These are phyloP conservation scores for Aegle marmelos DNA, from an alignment of 345 rosid species.

Conservation along the genomic window DNA sequence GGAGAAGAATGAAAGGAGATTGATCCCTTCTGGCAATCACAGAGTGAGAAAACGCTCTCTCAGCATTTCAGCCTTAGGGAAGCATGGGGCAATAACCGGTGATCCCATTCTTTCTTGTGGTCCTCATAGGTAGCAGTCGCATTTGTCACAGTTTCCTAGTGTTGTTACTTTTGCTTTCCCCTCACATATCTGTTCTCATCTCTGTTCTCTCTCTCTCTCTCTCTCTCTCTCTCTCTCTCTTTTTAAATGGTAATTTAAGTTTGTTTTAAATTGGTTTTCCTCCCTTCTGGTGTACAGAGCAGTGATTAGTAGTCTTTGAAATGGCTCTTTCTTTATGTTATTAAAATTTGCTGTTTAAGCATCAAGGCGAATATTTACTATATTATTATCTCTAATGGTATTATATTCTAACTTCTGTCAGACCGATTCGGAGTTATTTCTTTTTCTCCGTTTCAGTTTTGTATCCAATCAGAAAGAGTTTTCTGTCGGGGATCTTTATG, in stretches of 20 bases:
- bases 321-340: background rate
- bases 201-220: background rate
- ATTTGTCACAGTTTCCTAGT: background rate
- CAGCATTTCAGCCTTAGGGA: constrained; percentile 71
- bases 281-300: background rate
- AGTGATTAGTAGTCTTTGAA: background rate
- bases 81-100: constrained; percentile 38
- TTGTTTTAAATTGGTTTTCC: background rate
- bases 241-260: background rate
- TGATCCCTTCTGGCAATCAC: constrained; percentile 29
- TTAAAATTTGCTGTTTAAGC: no score
- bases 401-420: no score
- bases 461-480: no score
- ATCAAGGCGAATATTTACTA: no score
- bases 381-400: no score
- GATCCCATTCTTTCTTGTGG: constrained; percentile 64
- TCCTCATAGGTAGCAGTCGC: constrained; percentile 42
- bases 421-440: no score
- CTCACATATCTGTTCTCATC: background rate
- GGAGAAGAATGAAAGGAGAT: constrained; percentile 41
- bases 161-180: background rate
- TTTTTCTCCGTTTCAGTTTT: no score
- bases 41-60: constrained; percentile 70
- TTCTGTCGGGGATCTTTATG: no score
- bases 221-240: no score